Evolutionary conservation across 2,329 filamentous ascomycete species (phyloP).

Genomic region (Lecanicillium sp.): DNA sequence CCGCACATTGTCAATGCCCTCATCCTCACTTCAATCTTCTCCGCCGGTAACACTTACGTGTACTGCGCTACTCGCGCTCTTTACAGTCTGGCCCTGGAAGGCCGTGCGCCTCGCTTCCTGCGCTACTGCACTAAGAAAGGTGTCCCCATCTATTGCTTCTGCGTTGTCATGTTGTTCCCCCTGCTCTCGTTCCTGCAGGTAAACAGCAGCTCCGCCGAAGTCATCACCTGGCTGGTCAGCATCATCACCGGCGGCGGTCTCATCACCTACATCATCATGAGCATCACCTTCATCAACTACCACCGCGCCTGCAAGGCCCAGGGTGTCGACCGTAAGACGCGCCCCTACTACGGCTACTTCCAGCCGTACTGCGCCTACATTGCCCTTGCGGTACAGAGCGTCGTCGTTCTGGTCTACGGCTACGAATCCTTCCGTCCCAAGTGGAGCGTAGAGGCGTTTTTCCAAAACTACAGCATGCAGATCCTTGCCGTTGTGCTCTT

Average conservation of each 20-base stretch:
- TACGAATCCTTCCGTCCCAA: conserved; percentile 40
- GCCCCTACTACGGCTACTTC: conserved; percentile 51
- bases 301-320: conserved; percentile 46
- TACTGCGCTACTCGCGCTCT: conserved; percentile 42
- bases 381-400: conserved; percentile 31
- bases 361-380: conserved; percentile 50
- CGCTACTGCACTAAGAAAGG: conserved; percentile 51
- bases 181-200: conserved; percentile 45
- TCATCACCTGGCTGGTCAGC: conserved; percentile 46
- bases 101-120: conserved; percentile 43
- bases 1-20: conserved; percentile 51
- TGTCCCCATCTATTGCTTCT: conserved; percentile 52
- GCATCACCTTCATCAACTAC: conserved; percentile 36
- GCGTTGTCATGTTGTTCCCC: conserved; percentile 43
- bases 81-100: conserved; percentile 41
- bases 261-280: conserved; percentile 54
- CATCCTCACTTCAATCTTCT: conserved; percentile 33
- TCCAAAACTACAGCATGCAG: conserved; percentile 50
- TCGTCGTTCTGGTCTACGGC: conserved; percentile 44
- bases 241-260: conserved; percentile 49
- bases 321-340: conserved; percentile 38
- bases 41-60: conserved; percentile 42
- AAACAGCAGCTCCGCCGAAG: conserved; percentile 37
- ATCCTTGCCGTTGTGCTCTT: conserved; percentile 46
- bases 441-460: conserved; percentile 40